These are phyloP conservation scores for Penicillium sp. DNA, from an alignment of 2,329 filamentous ascomycete species.

Conservation along the genomic window DNA sequence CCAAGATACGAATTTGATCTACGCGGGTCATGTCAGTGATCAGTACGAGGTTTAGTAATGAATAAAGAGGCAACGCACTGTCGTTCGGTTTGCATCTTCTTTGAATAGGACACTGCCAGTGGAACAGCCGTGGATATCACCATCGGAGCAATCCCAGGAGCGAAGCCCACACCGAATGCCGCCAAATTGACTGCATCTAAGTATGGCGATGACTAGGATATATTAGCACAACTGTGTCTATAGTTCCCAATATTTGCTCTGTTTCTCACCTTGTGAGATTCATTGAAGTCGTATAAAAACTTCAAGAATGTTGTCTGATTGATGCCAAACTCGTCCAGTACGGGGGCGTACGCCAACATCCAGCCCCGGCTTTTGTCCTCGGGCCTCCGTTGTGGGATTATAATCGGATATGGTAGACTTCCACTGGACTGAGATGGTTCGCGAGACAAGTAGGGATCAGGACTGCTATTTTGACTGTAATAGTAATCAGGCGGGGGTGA, in stretches of 20 bases:
- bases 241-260: no score
- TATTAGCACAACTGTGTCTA: no score
- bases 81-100: background rate
- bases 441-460: no score
- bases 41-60: background rate
- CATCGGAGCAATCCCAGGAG: background rate
- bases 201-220: no score
- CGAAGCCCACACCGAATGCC: background rate
- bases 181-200: background rate
- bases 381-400: slow-evolving; percentile 37
- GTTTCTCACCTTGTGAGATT: background rate
- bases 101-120: background rate
- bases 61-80: background rate
- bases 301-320: slow-evolving; percentile 32
- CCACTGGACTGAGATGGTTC: no score
- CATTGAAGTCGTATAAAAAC: slow-evolving; percentile 37
- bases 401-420: slow-evolving; percentile 29
- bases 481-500: no score
- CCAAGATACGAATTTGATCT: background rate
- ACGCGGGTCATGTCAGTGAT: background rate
- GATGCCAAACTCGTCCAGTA: slow-evolving; percentile 31
- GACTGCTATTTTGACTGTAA: no score
- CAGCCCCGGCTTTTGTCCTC: slow-evolving; percentile 33
- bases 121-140: background rate
- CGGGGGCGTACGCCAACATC: slow-evolving; percentile 36